A percentile compares a stretch with the other conserved stretches of the same genome.
These are phyloP conservation scores for Blastobotrys raffinosifermentans DNA, from an alignment of 1,139 yeast genomes.

Conservation along the genomic window DNA sequence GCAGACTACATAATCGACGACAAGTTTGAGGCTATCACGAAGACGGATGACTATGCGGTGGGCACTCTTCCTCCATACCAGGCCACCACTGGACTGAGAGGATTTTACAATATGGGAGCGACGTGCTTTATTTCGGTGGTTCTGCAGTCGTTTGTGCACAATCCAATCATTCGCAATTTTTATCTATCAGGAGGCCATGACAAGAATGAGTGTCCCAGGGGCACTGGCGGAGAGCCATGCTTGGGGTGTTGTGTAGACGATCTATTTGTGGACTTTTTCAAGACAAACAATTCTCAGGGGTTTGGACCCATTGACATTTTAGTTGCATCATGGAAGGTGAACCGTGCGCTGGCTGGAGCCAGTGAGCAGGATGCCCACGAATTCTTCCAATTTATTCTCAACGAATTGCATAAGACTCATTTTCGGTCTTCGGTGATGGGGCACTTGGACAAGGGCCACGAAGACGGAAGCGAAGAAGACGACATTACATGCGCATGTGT, in stretches of 20 bases:
- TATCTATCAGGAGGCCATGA: constrained; percentile 67
- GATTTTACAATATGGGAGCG: constrained; percentile 90
- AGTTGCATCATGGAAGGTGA: constrained; percentile 77
- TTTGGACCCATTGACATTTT: constrained; percentile 70
- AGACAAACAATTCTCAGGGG: constrained; percentile 52
- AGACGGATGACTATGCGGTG: constrained; percentile 22
- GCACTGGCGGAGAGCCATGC: constrained; percentile 43
- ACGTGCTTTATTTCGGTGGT: constrained; percentile 95
- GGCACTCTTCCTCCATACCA: constrained; percentile 45
- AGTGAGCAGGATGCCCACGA: constrained; percentile 98
- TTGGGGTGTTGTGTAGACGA: constrained; percentile 79
- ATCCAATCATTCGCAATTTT: constrained; percentile 73
- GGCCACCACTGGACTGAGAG: constrained; percentile 72
- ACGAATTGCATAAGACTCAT: constrained; percentile 59
- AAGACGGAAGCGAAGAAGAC: constrained; percentile 10
- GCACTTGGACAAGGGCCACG: constrained; percentile 1
- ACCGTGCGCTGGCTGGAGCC: constrained; percentile 82
- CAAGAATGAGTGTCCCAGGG: constrained; percentile 17
- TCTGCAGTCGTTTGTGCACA: constrained; percentile 78
- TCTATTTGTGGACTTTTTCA: constrained; percentile 60
- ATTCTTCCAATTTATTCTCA: constrained; percentile 83
- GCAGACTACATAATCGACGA: constrained; percentile 62
- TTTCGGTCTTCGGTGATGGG: constrained; percentile 14
- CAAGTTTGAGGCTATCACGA: constrained; percentile 47
- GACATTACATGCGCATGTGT: constrained; percentile 58